These are phyloP conservation scores for Puccinellia tenuiflora DNA, from an alignment of 176 grass and related monocot species.

Conservation along the genomic window DNA sequence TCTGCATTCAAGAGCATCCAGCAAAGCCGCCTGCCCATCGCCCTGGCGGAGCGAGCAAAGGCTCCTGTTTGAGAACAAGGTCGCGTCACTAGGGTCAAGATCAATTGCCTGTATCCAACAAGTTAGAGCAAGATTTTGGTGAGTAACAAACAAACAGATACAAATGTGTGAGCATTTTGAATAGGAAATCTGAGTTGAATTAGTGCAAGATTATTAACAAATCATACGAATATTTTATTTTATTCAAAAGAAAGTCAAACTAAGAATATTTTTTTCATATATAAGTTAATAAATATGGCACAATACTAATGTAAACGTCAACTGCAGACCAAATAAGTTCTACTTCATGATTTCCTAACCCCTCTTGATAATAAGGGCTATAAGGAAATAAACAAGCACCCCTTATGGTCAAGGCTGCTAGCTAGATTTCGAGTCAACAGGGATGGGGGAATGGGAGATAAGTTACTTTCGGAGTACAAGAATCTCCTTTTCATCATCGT, in stretches of 20 bases:
- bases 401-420: background rate
- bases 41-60: background rate
- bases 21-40: background rate
- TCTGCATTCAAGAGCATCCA: background rate
- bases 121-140: background rate
- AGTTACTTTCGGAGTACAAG: background rate
- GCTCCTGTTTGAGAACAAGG: conserved; percentile 1
- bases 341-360: background rate
- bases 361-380: background rate
- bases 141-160: background rate
- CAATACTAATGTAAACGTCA: background rate
- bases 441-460: background rate
- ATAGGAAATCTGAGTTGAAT: background rate
- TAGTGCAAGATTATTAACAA: background rate
- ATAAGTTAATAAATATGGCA: background rate
- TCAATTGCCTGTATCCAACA: background rate
- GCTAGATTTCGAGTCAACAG: background rate
- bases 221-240: background rate
- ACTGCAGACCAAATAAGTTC: background rate
- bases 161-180: background rate
- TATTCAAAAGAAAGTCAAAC: background rate
- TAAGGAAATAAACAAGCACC: background rate
- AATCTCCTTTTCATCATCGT: background rate
- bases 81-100: background rate
- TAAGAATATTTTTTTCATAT: background rate